phyloP scores from a whole-genome alignment of 805 yeast species.

The Saccharomycopsis fermentans region DNA sequence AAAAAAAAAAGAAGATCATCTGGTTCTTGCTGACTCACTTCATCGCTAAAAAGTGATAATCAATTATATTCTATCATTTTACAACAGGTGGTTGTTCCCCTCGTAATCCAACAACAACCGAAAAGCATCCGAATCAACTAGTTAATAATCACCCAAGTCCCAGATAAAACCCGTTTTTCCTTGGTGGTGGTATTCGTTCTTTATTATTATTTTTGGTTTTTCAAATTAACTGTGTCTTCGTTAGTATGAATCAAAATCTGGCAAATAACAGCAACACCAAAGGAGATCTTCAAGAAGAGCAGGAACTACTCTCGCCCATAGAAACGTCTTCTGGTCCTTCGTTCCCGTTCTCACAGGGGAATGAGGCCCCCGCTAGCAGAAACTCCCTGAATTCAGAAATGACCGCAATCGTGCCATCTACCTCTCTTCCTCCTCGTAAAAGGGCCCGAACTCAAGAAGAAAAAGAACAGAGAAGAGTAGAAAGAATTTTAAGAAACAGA shows the following conservation, averaged over 20 bases:
- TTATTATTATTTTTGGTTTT: not conserved
- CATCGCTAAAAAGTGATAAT: not conserved
- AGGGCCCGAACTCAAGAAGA: constrained; percentile 95
- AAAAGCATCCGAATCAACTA: no score
- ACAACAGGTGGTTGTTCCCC: not conserved
- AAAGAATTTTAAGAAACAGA: constrained; percentile 84
- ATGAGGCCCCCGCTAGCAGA: not conserved
- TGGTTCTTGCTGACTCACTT: not conserved
- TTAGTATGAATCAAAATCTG: not conserved
- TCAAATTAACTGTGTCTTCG: not conserved
- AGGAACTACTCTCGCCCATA: not conserved
- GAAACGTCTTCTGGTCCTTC: not conserved
- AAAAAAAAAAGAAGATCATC: no score
- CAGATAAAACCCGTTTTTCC: no score
- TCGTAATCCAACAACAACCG: no score
- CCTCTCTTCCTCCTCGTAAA: constrained; percentile 75
- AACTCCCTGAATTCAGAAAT: not conserved
- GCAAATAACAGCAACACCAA: not conserved
- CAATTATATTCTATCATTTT: not conserved
- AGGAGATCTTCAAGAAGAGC: not conserved
- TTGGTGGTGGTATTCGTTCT: no score
- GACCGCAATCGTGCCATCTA: not conserved
- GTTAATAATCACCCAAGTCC: no score
- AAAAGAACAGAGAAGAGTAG: constrained; percentile 92
- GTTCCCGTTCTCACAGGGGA: not conserved